Evolutionary conservation across 192 early-diverging fungal genomes (phyloP).

Genomic region (Mortierella hygrophila): DNA sequence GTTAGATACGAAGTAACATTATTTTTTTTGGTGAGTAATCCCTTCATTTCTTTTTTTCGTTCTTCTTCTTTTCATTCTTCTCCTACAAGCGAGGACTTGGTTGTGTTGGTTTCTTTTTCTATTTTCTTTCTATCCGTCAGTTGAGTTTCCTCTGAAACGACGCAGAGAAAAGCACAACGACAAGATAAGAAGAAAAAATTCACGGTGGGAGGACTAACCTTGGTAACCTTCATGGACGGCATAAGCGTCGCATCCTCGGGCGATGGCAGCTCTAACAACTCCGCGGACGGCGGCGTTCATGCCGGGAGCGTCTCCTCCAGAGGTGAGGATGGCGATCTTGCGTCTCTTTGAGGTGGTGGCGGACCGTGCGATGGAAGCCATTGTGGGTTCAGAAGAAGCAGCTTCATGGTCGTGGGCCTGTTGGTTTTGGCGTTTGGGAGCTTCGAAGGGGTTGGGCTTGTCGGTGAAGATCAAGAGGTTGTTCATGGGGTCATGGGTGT

Average conservation of each 20-base stretch:
- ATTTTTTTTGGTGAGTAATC: background rate
- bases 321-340: conserved; percentile 94
- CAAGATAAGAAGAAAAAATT: background rate
- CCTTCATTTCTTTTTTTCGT: background rate
- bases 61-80: background rate
- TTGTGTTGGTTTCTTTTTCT: background rate
- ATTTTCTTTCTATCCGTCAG: background rate
- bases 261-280: conserved; percentile 89
- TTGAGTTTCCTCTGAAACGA: background rate
- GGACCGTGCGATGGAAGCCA: conserved; percentile 8
- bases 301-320: conserved; percentile 95
- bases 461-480: conserved; percentile 84
- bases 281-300: conserved; percentile 97
- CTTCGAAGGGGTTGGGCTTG: conserved; percentile 64
- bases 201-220: conserved; percentile 54
- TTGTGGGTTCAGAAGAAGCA: conserved; percentile 5
- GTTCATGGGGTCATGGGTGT: conserved; percentile 82
- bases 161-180: background rate
- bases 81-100: background rate
- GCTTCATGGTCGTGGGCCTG: conserved; percentile 2
- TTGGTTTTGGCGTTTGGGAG: conserved; percentile 23
- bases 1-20: conserved; percentile 1
- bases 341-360: conserved; percentile 53
- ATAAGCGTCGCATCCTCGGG: conserved; percentile 85
- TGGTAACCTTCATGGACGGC: conserved; percentile 97